A percentile compares a stretch with the other conserved stretches of the same genome.
Conservation (phyloP, 345 rosid species). For the Zanthoxylum bungeanum region DNA sequence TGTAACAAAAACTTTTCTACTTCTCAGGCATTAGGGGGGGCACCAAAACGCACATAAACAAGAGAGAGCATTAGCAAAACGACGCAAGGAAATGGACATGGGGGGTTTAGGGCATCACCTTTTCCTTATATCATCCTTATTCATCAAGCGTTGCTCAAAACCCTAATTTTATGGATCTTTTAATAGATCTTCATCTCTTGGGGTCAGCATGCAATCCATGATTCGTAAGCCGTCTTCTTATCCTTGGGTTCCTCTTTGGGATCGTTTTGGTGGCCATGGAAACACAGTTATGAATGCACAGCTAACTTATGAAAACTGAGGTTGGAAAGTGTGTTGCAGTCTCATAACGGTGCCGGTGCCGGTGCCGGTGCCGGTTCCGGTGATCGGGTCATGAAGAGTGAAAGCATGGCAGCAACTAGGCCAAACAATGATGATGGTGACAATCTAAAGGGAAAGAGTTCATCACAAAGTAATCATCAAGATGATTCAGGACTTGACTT, state of each 20-base stretch:
- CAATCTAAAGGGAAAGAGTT: background rate
- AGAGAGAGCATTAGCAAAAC: constrained; percentile 38
- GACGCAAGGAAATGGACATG: constrained; percentile 24
- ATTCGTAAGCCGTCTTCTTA: constrained; percentile 17
- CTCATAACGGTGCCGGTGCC: constrained; percentile 8
- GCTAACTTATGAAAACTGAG: constrained; percentile 3
- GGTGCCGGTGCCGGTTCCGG: background rate
- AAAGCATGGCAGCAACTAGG: background rate
- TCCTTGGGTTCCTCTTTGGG: constrained; percentile 18
- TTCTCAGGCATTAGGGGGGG: constrained; percentile 42
- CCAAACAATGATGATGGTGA: background rate
- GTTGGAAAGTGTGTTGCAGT: constrained; percentile 3
- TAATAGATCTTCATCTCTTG: constrained; percentile 15
- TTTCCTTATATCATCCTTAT: constrained; percentile 17
- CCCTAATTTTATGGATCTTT: constrained; percentile 17
- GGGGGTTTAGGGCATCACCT: constrained; percentile 9
- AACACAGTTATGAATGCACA: constrained; percentile 5
- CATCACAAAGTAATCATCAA: background rate
- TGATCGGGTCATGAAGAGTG: background rate
- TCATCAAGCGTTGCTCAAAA: constrained; percentile 4
- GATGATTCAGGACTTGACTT: constrained; percentile 22
- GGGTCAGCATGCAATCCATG: constrained; percentile 6
- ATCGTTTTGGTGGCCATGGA: constrained; percentile 13
- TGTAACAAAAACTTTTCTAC: constrained; percentile 44
- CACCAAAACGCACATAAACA: constrained; percentile 53